Conservation (phyloP, 2,329 filamentous ascomycete genomes). For the Cordyceps cateniannulata region DNA sequence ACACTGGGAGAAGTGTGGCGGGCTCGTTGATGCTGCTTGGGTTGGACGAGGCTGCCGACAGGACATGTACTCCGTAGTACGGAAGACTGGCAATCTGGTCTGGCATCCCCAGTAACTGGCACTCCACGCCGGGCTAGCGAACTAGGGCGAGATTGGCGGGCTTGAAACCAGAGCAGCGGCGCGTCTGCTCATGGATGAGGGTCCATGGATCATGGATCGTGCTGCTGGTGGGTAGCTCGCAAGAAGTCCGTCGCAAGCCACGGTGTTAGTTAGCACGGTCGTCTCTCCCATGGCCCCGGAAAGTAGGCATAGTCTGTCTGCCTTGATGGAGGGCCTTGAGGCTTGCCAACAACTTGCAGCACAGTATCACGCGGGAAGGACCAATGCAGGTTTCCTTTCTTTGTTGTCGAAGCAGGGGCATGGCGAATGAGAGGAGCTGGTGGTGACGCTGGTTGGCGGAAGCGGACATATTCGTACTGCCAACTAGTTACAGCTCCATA, state of each 20-base stretch:
- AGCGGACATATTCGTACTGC: background rate
- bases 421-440: background rate
- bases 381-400: background rate
- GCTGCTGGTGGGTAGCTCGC: no score
- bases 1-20: background rate
- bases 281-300: slow-evolving; percentile 2
- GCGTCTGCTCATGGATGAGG: background rate
- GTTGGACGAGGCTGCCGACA: slow-evolving; percentile 6
- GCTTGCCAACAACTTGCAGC: background rate
- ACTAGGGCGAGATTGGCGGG: background rate
- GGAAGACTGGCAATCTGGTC: no score
- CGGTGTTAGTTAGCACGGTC: background rate
- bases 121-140: background rate
- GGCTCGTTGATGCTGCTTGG: background rate
- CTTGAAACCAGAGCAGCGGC: background rate
- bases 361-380: background rate
- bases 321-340: background rate
- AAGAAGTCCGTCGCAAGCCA: background rate
- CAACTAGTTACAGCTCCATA: no score
- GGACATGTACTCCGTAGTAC: no score
- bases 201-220: no score
- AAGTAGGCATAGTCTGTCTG: background rate
- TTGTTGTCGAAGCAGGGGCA: background rate
- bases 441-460: background rate
- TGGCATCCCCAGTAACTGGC: background rate